phyloP scores from a whole-genome alignment of 352 stramenopile genomes.

The Peronosclerospora sorghi region DNA sequence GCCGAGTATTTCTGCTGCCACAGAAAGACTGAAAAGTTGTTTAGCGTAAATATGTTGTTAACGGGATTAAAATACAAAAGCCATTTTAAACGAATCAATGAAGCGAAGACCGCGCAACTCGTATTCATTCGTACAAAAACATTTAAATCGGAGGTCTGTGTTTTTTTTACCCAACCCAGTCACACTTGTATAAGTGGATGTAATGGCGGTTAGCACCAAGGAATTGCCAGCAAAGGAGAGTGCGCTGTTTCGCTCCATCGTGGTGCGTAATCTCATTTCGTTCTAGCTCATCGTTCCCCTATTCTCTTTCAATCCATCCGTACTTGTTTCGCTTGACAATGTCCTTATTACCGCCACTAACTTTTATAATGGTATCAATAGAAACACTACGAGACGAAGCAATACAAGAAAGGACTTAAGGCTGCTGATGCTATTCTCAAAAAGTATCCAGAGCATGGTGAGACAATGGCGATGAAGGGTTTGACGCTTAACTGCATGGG shows the following conservation, averaged over 20 bases:
- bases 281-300: background rate
- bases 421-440: slow-evolving; percentile 91
- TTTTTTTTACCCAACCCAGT: slow-evolving; percentile 17
- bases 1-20: slow-evolving; percentile 6
- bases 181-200: slow-evolving; percentile 10
- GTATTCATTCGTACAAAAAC: background rate
- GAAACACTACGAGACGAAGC: slow-evolving; percentile 97
- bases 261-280: slow-evolving; percentile 39
- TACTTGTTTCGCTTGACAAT: background rate
- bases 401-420: slow-evolving; percentile 99
- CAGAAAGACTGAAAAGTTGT: background rate
- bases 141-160: background rate
- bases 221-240: slow-evolving; percentile 89
- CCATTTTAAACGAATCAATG: too few species aligned
- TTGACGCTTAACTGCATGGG: slow-evolving; percentile 92
- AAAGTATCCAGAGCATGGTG: slow-evolving; percentile 95
- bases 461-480: slow-evolving; percentile 97
- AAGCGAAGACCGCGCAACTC: too few species aligned
- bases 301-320: background rate
- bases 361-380: slow-evolving; percentile 9
- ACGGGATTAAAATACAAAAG: too few species aligned
- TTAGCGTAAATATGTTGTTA: too few species aligned
- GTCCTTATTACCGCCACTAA: background rate
- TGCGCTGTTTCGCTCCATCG: slow-evolving; percentile 92
- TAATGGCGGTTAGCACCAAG: slow-evolving; percentile 46